These are phyloP conservation scores for Fusarium tjaetaba DNA, from an alignment of 2,329 filamentous ascomycete genomes.

Conservation along the genomic window DNA sequence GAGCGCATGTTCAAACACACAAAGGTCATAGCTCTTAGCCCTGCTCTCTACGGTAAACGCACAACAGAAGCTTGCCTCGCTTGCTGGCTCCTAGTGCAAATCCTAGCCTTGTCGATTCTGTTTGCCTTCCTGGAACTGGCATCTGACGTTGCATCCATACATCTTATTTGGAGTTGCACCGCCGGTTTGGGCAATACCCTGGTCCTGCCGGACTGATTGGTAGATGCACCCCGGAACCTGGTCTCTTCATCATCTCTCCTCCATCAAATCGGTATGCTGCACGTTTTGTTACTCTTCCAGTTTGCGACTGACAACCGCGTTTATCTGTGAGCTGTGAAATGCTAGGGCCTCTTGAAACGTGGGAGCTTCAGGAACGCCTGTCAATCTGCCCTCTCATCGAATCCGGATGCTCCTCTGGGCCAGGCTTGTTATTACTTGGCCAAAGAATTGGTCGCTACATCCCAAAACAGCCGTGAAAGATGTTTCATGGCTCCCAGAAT, in stretches of 20 bases:
- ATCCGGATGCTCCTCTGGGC: slow-evolving; percentile 22
- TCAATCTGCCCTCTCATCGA: slow-evolving; percentile 19
- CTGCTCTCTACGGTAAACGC: neutral
- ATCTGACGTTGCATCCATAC: slow-evolving; percentile 38
- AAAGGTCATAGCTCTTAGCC: slow-evolving; percentile 5
- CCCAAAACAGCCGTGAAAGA: slow-evolving; percentile 25
- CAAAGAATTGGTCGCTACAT: slow-evolving; percentile 11
- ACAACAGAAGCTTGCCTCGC: slow-evolving; percentile 20
- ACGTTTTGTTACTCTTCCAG: slow-evolving; percentile 38
- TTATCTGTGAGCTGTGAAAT: slow-evolving; percentile 18
- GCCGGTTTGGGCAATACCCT: slow-evolving; percentile 37
- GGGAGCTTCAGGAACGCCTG: slow-evolving; percentile 31
- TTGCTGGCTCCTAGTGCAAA: slow-evolving; percentile 15
- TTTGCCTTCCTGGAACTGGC: slow-evolving; percentile 27
- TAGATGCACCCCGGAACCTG: slow-evolving; percentile 38
- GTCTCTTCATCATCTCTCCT: slow-evolving; percentile 39
- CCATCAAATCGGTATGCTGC: slow-evolving; percentile 43
- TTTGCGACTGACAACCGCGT: slow-evolving; percentile 34
- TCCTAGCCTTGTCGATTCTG: slow-evolving; percentile 20
- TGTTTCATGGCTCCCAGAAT: slow-evolving; percentile 32
- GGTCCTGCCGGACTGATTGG: slow-evolving; percentile 40
- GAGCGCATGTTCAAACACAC: neutral
- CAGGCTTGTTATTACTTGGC: slow-evolving; percentile 6
- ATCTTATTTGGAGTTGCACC: slow-evolving; percentile 38
- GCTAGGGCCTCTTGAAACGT: slow-evolving; percentile 40